Base-by-base conservation (phyloP, 352 stramenopile genomes). In the Phytophthora meadii region DNA sequence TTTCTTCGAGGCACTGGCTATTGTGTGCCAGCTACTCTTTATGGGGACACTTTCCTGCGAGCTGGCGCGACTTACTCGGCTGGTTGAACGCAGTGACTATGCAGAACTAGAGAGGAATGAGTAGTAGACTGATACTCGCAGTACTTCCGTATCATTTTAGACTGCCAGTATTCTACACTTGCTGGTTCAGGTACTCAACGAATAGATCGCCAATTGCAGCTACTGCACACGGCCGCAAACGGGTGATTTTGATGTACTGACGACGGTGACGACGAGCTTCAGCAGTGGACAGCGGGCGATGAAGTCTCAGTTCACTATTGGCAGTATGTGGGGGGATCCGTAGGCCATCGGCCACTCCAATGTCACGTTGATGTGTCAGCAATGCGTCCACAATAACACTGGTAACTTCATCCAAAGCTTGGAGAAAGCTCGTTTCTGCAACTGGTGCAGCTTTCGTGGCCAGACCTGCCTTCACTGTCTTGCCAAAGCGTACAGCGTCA, bases 21-120 rank as follows among this genome's bases (percentile, higher is more conserved):
- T 96, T 64, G 72, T 94, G 14, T 96, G 84, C 40, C 88, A 96
- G 56, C 73, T 96, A n/a, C 65, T 96, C 17, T 96, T 90, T 74
- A 93, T 96, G 82, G 88, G 88, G 11, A 96, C 88, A 48, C 59
- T 93, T 1, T 91, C 83, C 4, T 90, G 84, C 47, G 88, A 96
- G 57, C 61, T 93, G 19, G 70, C 83, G 11, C 67, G 74, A 50
- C 79, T 94, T 48, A 72, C 74, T 28, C 68, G 68, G 7, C 71
- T 89, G 37, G 79, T 93, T 39, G 82, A 94, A 45, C 66, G 77
- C 27, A 81, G 64, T 42, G 81, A 93, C 56, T 90, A 92, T 57
- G 50, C 73, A 36, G 71, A 87, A 32, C 56, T 92, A 50, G 80
- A 89, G 56, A 80, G 77, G 10, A 73, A 62, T 50, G 82, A 92